Conservation (phyloP, 768 basidiomycete species). For the Russula olivacea region DNA sequence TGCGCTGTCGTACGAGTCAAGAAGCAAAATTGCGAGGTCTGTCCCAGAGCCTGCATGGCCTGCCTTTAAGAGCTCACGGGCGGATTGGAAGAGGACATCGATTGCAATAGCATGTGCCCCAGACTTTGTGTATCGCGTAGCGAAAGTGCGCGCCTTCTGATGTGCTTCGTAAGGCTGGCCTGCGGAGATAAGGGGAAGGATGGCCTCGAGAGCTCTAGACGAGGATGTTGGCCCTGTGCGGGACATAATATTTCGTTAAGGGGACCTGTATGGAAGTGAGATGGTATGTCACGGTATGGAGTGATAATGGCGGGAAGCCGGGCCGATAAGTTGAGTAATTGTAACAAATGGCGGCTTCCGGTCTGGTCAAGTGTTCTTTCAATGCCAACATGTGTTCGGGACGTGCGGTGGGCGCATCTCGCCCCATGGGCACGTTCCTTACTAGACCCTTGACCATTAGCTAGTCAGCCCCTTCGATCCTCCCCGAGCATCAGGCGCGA, state of each 20-base stretch:
- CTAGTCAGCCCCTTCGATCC: neutral
- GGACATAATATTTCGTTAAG: constrained; percentile 6
- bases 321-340: neutral
- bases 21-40: constrained; percentile 72
- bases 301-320: neutral
- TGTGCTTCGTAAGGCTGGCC: constrained; percentile 88
- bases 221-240: constrained; percentile 36
- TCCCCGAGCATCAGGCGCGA: neutral
- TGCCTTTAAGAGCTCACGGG: constrained; percentile 80
- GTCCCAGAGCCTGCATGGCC: constrained; percentile 87
- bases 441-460: neutral
- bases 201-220: constrained; percentile 65
- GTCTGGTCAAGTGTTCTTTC: neutral
- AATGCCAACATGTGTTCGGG: constrained; percentile 16
- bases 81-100: constrained; percentile 87
- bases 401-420: constrained; percentile 3
- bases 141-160: constrained; percentile 94
- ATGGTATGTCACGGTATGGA: too few species aligned
- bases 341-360: neutral
- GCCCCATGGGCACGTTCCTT: constrained; percentile 10
- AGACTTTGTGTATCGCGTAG: constrained; percentile 78
- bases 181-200: constrained; percentile 61
- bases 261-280: neutral
- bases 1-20: constrained; percentile 78
- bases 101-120: constrained; percentile 80